Evolutionary conservation across 2,329 filamentous ascomycete genomes (phyloP).

Genomic region (Ophiostoma novo-ulmi): DNA sequence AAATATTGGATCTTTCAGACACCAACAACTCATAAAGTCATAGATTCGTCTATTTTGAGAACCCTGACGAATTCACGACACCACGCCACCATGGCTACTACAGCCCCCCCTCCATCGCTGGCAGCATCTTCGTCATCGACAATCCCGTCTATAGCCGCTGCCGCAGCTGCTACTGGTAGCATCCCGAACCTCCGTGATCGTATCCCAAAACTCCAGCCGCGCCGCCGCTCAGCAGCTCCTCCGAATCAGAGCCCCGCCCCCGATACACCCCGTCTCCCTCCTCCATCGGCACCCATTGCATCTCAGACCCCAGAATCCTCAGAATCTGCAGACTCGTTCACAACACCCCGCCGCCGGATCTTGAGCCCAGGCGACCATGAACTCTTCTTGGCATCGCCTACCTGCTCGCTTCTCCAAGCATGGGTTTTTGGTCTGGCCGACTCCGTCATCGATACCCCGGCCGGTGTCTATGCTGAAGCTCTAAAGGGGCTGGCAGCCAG

Average conservation of each 20-base stretch:
- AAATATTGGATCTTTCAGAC: background rate
- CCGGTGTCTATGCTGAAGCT: conserved; percentile 33
- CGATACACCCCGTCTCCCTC: conserved; percentile 66
- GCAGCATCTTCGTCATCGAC: background rate
- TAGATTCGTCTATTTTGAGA: background rate
- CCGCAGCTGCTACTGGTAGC: conserved; percentile 21
- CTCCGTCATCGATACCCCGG: conserved; percentile 61
- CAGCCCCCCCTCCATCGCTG: background rate
- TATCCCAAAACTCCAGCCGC: conserved; percentile 64
- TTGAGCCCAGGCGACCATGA: conserved; percentile 75
- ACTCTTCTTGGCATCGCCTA: conserved; percentile 70
- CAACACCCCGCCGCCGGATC: conserved; percentile 69
- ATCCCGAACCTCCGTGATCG: conserved; percentile 51
- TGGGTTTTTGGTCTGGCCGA: conserved; percentile 87
- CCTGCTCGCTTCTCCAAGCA: conserved; percentile 68
- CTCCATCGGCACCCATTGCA: conserved; percentile 52
- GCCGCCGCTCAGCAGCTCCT: conserved; percentile 49
- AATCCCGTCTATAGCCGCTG: conserved; percentile 13
- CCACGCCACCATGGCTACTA: background rate
- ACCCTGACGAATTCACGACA: background rate
- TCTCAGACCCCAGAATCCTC: conserved; percentile 29
- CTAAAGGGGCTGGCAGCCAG: background rate
- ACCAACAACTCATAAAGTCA: background rate
- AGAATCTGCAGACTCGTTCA: conserved; percentile 42
- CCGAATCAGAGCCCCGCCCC: conserved; percentile 61